phyloP scores from a whole-genome alignment of 768 basidiomycete genomes.

The Coprinopsis sp. region DNA sequence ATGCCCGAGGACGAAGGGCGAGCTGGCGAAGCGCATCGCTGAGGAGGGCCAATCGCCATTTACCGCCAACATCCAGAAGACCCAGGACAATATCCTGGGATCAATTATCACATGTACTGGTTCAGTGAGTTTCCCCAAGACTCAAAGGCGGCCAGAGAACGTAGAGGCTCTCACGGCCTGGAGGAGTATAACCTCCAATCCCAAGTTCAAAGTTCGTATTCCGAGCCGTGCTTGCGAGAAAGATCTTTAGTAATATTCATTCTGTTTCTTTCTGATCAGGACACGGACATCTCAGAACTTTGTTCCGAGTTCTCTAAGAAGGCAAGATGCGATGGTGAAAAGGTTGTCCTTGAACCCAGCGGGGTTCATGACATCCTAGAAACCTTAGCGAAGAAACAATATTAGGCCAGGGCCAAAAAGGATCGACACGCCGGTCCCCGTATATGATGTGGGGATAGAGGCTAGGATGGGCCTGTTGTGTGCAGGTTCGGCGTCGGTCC shows the following conservation, averaged over 20 bases:
- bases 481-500: no score
- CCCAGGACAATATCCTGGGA: slow-evolving; percentile 38
- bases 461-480: no score
- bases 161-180: slow-evolving; percentile 77
- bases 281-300: slow-evolving; percentile 72
- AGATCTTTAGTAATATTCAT: slow-evolving; percentile 7
- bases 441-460: background rate
- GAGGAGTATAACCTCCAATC: slow-evolving; percentile 70
- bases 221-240: slow-evolving; percentile 3
- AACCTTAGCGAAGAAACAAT: slow-evolving; percentile 30
- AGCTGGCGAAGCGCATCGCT: slow-evolving; percentile 43
- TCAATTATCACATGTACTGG: slow-evolving; percentile 64
- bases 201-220: slow-evolving; percentile 64
- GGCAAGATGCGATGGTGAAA: slow-evolving; percentile 79
- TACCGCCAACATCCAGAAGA: slow-evolving; percentile 38
- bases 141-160: slow-evolving; percentile 65
- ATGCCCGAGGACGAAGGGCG: slow-evolving; percentile 21
- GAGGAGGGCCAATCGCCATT: slow-evolving; percentile 61
- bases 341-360: slow-evolving; percentile 68
- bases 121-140: slow-evolving; percentile 58
- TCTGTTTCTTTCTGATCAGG: slow-evolving; percentile 34
- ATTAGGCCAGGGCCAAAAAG: slow-evolving; percentile 1
- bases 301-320: slow-evolving; percentile 78
- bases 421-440: background rate
- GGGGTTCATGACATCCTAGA: slow-evolving; percentile 46